Conservation (phyloP, 495 filamentous ascomycete genomes). For the Platismatia glauca region DNA sequence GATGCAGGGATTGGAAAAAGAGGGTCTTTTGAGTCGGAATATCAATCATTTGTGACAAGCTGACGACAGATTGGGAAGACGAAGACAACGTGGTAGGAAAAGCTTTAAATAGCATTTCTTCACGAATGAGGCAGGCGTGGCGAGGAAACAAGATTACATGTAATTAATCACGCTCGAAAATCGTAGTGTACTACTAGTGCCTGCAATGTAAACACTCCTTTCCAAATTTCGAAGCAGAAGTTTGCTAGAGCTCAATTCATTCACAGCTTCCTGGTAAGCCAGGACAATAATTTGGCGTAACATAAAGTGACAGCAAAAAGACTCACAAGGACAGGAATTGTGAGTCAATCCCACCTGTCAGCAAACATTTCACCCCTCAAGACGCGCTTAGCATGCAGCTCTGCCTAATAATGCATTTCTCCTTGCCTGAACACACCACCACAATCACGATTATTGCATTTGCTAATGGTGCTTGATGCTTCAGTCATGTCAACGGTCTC, state of each 20-base stretch:
- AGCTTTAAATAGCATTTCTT: neutral
- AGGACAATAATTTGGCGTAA: neutral
- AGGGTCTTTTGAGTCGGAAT: neutral
- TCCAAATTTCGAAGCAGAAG: neutral
- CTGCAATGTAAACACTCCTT: slow-evolving; percentile 11
- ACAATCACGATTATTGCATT: slow-evolving; percentile 4
- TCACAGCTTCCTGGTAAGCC: neutral
- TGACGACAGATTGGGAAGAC: neutral
- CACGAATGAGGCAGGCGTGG: slow-evolving; percentile 9
- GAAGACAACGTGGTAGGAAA: neutral
- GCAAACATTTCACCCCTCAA: slow-evolving; percentile 9
- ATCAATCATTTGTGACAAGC: neutral
- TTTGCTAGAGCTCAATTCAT: neutral
- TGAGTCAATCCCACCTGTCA: slow-evolving; percentile 7
- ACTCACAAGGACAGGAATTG: neutral
- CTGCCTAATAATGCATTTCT: slow-evolving; percentile 11
- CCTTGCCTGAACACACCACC: neutral
- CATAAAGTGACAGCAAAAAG: neutral
- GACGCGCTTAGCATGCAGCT: slow-evolving; percentile 17
- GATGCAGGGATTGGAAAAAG: neutral
- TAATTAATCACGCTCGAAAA: neutral
- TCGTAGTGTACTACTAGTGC: neutral
- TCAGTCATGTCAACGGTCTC: slow-evolving; percentile 43
- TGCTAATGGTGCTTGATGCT: slow-evolving; percentile 12
- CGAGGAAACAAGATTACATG: neutral